Conservation (phyloP, 495 filamentous ascomycete genomes). For the Penicillium lividum region DNA sequence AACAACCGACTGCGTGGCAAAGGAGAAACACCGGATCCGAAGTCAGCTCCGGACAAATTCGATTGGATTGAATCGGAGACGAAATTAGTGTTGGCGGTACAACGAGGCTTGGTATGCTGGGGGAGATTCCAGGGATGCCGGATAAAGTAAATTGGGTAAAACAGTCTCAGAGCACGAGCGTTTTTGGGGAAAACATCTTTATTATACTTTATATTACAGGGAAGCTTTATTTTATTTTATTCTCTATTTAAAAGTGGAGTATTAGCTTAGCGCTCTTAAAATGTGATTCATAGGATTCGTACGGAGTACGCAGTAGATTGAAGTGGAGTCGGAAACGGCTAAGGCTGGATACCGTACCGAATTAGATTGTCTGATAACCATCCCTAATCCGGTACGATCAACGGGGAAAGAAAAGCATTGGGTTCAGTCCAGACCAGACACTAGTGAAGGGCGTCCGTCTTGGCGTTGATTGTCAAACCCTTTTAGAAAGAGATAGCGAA, state of each 20-base stretch:
- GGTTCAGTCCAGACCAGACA: conserved; percentile 3
- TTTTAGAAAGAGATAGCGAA: no score
- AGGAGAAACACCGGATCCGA: not conserved
- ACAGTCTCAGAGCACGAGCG: not conserved
- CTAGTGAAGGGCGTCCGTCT: not conserved
- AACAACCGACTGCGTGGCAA: not conserved
- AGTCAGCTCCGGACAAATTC: not conserved
- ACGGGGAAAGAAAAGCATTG: not conserved
- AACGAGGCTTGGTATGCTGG: conserved; percentile 13
- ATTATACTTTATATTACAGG: not conserved
- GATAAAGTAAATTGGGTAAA: not conserved
- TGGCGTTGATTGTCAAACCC: not conserved
- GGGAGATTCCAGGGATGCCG: conserved; percentile 4
- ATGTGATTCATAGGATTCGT: no score
- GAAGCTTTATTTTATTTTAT: not conserved
- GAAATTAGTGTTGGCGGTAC: conserved; percentile 10
- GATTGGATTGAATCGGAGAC: not conserved
- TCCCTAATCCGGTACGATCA: not conserved
- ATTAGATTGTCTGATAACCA: not conserved
- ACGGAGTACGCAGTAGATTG: no score
- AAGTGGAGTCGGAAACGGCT: no score
- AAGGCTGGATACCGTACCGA: no score
- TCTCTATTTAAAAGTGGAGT: not conserved
- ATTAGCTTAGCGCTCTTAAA: no score
- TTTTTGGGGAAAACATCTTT: not conserved